These are phyloP conservation scores for Nitzschia inconspicua DNA, from an alignment of 108 stramenopile genomes.

Conservation along the genomic window DNA sequence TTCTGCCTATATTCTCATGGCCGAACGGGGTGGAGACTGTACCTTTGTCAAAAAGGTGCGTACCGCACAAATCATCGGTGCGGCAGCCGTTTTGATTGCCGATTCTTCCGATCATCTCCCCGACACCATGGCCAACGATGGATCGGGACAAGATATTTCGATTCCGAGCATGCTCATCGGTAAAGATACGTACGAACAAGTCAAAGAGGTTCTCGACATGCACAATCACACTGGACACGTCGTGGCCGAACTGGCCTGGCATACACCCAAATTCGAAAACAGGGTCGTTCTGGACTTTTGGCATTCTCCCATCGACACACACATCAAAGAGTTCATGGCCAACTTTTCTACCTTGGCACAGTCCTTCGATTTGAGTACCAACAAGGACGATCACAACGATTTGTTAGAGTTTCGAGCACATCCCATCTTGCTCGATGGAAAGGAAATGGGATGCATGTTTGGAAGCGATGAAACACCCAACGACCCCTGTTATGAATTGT, in stretches of 20 bases:
- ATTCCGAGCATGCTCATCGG: conserved; percentile 83
- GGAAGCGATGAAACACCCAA: background rate
- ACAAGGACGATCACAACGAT: background rate
- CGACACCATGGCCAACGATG: conserved; percentile 83
- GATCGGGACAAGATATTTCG: conserved; percentile 79
- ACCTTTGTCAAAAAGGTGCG: conserved; percentile 75
- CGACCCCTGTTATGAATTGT: conserved; percentile 42
- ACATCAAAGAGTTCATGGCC: conserved; percentile 57
- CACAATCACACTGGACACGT: conserved; percentile 38
- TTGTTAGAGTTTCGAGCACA: conserved; percentile 3
- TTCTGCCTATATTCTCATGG: conserved; percentile 69
- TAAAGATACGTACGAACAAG: conserved; percentile 64
- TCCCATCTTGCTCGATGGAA: conserved; percentile 18
- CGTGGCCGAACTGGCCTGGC: conserved; percentile 85
- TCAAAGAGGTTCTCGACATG: conserved; percentile 51
- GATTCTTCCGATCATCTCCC: conserved; percentile 15
- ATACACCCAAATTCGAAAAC: conserved; percentile 79
- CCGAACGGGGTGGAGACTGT: conserved; percentile 76
- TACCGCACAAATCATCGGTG: conserved; percentile 84
- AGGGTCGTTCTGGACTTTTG: conserved; percentile 87
- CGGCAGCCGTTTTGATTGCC: conserved; percentile 89
- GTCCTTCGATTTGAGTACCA: conserved; percentile 45
- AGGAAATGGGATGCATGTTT: conserved; percentile 10
- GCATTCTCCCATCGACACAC: conserved; percentile 72
- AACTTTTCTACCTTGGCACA: conserved; percentile 74